phyloP scores from a whole-genome alignment of 2,329 filamentous ascomycete genomes.

The Neofusicoccum cordaticola region DNA sequence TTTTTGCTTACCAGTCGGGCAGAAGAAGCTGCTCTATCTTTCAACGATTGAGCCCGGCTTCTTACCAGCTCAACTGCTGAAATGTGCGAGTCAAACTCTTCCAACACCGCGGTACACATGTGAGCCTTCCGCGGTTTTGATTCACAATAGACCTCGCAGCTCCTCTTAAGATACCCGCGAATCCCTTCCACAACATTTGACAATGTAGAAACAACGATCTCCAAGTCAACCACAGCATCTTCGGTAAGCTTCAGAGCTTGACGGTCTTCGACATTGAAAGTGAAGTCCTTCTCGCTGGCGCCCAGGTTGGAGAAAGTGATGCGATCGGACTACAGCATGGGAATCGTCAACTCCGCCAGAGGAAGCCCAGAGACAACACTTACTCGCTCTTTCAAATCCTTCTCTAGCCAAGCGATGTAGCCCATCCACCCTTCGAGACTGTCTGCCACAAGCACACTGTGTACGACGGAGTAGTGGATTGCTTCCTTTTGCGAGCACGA shows the following conservation, averaged over 20 bases:
- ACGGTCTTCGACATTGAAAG: conserved; percentile 17
- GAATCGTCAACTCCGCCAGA: no score
- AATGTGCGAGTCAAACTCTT: neutral
- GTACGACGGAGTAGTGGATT: no score
- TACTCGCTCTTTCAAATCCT: conserved; percentile 12
- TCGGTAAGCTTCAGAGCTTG: conserved; percentile 18
- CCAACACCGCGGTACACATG: neutral
- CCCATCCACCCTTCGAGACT: conserved; percentile 14
- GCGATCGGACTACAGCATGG: neutral
- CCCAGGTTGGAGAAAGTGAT: conserved; percentile 8
- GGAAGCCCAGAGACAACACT: neutral
- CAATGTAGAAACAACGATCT: conserved; percentile 15
- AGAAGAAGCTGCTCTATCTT: neutral
- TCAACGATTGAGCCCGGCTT: neutral
- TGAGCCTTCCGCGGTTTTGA: neutral
- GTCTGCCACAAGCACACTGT: neutral
- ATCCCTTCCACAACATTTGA: neutral
- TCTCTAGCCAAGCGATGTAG: conserved; percentile 19
- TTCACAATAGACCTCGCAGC: neutral
- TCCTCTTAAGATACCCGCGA: neutral
- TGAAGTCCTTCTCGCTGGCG: neutral
- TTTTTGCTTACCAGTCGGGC: neutral
- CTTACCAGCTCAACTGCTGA: neutral
- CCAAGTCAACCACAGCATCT: conserved; percentile 12
- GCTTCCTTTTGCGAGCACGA: no score